A percentile compares a stretch with the other conserved stretches of the same genome.
Evolutionary conservation across 192 early-diverging fungal genomes (phyloP).

Genomic region (Dissophora ornata): DNA sequence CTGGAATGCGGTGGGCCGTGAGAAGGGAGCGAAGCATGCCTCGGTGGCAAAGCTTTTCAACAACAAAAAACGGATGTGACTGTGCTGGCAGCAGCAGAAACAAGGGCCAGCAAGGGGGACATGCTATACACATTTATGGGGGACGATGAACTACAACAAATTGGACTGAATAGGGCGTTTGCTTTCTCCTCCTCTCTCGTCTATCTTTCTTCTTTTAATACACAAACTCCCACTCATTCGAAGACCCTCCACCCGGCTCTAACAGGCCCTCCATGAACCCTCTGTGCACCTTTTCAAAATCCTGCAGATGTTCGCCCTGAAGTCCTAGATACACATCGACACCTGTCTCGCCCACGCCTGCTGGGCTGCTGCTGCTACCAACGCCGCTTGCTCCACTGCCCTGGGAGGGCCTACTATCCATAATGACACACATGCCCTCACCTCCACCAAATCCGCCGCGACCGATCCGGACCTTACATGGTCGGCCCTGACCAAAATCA

Average conservation of each 20-base stretch:
- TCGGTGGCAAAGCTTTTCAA: too few species aligned
- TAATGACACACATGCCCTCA: constrained; percentile 51
- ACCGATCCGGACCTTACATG: constrained; percentile 39
- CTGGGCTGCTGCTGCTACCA: background rate
- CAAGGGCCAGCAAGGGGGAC: too few species aligned
- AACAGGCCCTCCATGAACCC: constrained; percentile 50
- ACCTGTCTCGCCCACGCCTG: background rate
- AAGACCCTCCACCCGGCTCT: constrained; percentile 5
- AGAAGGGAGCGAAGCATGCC: too few species aligned
- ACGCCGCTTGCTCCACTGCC: background rate
- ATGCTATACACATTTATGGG: too few species aligned
- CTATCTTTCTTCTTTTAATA: background rate
- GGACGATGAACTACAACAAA: too few species aligned
- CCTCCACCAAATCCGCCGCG: constrained; percentile 49
- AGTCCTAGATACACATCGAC: constrained; percentile 51
- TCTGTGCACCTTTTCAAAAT: constrained; percentile 44
- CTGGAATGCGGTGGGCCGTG: too few species aligned
- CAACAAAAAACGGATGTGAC: too few species aligned
- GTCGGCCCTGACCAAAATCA: constrained; percentile 35
- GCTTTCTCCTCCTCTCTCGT: too few species aligned
- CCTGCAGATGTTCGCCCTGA: constrained; percentile 41
- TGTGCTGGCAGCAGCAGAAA: too few species aligned
- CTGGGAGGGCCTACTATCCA: constrained; percentile 24
- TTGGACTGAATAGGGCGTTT: too few species aligned
- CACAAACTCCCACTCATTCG: constrained; percentile 20